Conservation (phyloP, 176 grass and related monocot species). For the Elymus sibiricus region DNA sequence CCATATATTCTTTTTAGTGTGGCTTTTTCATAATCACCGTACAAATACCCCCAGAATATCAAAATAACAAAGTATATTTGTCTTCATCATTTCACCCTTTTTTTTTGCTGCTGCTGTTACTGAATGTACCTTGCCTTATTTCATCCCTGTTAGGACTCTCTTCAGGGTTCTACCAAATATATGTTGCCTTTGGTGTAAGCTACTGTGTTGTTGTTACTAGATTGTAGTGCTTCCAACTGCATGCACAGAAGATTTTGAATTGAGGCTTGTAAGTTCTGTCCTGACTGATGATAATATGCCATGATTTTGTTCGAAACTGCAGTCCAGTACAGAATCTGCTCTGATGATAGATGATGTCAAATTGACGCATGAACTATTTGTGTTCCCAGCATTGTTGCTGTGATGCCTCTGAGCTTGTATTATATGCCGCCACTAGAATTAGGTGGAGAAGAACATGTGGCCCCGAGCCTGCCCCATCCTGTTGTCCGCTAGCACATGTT, state of each 20-base stretch:
- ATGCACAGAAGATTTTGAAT: not conserved
- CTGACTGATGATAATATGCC: not conserved
- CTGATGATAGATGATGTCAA: not conserved
- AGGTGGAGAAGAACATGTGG: not conserved
- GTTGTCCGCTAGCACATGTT: not conserved
- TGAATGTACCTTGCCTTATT: not conserved
- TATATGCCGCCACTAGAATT: not conserved
- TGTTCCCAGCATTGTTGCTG: not conserved
- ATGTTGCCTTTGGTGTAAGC: constrained; percentile 4
- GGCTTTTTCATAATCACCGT: constrained; percentile 31
- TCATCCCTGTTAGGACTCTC: not conserved
- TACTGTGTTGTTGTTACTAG: not conserved
- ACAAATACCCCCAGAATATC: constrained; percentile 44
- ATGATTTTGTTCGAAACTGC: constrained; percentile 20
- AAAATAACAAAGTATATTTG: constrained; percentile 57
- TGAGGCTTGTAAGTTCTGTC: not conserved
- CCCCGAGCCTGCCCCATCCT: not conserved
- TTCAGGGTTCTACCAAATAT: constrained; percentile 7
- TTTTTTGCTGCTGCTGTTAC: not conserved
- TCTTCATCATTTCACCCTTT: constrained; percentile 3
- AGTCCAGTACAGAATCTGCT: not conserved
- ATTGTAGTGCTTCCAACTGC: constrained; percentile 22
- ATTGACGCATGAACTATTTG: not conserved
- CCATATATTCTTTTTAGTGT: constrained; percentile 61
- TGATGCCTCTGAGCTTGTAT: constrained; percentile 11